Evolutionary conservation across 1,284 basidiomycete genomes (phyloP).

Genomic region (Porodaedalea pini): DNA sequence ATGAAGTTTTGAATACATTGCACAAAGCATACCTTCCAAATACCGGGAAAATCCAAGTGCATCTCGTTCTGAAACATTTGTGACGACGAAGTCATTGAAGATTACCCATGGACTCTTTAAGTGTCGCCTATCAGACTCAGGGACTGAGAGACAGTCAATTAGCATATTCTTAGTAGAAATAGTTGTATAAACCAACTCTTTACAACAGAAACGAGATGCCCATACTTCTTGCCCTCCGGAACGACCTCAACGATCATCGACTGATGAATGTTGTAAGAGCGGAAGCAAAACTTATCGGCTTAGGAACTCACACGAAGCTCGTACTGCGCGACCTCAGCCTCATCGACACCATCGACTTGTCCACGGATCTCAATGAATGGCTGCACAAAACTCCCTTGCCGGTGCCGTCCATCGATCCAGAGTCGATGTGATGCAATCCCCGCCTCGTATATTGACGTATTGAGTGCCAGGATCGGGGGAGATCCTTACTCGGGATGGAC

Average conservation of each 20-base stretch:
- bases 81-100: slow-evolving; percentile 97
- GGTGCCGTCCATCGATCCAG: slow-evolving; percentile 69
- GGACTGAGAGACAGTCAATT: slow-evolving; percentile 44
- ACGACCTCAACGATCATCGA: slow-evolving; percentile 83
- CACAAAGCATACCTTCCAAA: slow-evolving; percentile 74
- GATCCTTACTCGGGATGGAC: slow-evolving; percentile 58
- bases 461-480: slow-evolving; percentile 90
- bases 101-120: slow-evolving; percentile 76
- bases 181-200: slow-evolving; percentile 48
- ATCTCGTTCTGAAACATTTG: slow-evolving; percentile 79
- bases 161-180: neutral
- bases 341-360: slow-evolving; percentile 56
- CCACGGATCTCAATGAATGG: slow-evolving; percentile 53
- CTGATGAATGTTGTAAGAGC: slow-evolving; percentile 34
- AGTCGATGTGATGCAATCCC: slow-evolving; percentile 58
- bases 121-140: slow-evolving; percentile 52
- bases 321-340: slow-evolving; percentile 58
- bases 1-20: no score
- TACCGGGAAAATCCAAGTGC: slow-evolving; percentile 83
- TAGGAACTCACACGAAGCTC: slow-evolving; percentile 60
- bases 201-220: slow-evolving; percentile 88
- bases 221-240: slow-evolving; percentile 61
- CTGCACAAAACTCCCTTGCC: slow-evolving; percentile 48
- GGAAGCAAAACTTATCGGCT: slow-evolving; percentile 2
- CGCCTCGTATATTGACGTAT: slow-evolving; percentile 77